A percentile compares a stretch with the other conserved stretches of the same genome.
These are phyloP conservation scores for Pseudocercospora eumusae DNA, from an alignment of 2,329 filamentous ascomycete genomes.

Conservation along the genomic window DNA sequence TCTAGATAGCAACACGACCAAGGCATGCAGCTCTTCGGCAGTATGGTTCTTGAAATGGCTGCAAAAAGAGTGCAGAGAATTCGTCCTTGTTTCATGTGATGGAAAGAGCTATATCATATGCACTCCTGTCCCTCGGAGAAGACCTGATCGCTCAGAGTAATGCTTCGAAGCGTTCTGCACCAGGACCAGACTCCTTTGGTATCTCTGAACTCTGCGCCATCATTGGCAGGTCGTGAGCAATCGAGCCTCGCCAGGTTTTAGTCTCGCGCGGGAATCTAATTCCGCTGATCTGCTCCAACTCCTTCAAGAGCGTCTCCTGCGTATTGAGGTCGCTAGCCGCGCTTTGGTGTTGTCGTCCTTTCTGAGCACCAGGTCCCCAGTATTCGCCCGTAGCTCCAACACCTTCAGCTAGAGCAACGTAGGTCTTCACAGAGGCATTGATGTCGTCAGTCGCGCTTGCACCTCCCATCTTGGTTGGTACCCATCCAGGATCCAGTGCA, in stretches of 20 bases:
- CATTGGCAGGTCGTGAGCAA: background rate
- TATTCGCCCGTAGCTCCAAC: conserved; percentile 13
- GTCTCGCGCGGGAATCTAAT: background rate
- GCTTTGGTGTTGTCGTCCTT: conserved; percentile 8
- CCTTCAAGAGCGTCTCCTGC: conserved; percentile 14
- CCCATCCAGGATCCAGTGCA: conserved; percentile 17
- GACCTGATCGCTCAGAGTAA: background rate
- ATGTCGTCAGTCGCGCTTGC: conserved; percentile 12
- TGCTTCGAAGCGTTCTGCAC: background rate
- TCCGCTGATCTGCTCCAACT: conserved; percentile 14
- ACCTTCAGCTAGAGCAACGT: conserved; percentile 17
- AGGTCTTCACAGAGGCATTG: conserved; percentile 16
- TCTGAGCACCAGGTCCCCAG: conserved; percentile 13
- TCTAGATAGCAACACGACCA: background rate
- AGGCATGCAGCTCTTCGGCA: background rate
- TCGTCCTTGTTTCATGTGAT: background rate
- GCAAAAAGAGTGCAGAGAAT: background rate
- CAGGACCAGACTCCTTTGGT: background rate
- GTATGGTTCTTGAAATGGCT: background rate
- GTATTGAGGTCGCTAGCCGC: conserved; percentile 7
- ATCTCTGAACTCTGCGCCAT: background rate
- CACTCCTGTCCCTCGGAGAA: background rate
- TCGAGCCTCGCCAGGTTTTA: background rate
- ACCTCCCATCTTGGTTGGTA: conserved; percentile 20
- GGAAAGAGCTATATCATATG: background rate